phyloP scores from a whole-genome alignment of 306 rosid species.

The Cicer yamashitae region DNA sequence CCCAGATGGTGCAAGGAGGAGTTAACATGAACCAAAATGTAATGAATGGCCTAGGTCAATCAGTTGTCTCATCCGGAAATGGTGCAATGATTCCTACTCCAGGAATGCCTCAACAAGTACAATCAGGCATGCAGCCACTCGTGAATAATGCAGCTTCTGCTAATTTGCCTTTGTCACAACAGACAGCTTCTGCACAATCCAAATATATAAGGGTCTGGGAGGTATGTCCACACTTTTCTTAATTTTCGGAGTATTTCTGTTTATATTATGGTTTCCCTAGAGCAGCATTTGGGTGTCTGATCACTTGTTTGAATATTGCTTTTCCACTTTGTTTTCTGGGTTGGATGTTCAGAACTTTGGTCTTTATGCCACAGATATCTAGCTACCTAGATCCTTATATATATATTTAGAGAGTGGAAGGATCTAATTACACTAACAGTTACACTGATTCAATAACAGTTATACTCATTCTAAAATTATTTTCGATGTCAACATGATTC shows the following conservation, averaged over 20 bases:
- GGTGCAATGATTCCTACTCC: conserved; percentile 98
- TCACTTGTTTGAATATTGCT: conserved; percentile 25
- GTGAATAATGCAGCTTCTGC: conserved; percentile 68
- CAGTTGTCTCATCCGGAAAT: conserved; percentile 85
- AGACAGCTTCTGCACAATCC: conserved; percentile 74
- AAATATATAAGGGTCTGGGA: conserved; percentile 98
- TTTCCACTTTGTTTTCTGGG: conserved; percentile 13
- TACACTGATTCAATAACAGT: no score
- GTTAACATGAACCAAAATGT: conserved; percentile 81
- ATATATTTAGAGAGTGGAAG: neutral
- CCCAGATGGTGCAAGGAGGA: conserved; percentile 83
- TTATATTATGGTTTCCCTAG: conserved; percentile 15
- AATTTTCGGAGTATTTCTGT: conserved; percentile 13
- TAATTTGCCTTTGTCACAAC: conserved; percentile 75
- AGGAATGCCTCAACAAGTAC: conserved; percentile 90
- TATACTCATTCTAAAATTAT: no score
- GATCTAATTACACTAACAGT: no score
- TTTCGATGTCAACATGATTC: no score
- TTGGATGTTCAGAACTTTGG: conserved; percentile 22
- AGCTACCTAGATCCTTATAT: neutral
- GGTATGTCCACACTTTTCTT: conserved; percentile 57
- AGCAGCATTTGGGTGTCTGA: neutral
- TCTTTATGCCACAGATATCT: neutral
- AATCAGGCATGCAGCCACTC: conserved; percentile 73
- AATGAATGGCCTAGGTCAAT: conserved; percentile 74